Base-by-base conservation (phyloP, 345 rosid genomes). In the Linum usitatissimum region DNA sequence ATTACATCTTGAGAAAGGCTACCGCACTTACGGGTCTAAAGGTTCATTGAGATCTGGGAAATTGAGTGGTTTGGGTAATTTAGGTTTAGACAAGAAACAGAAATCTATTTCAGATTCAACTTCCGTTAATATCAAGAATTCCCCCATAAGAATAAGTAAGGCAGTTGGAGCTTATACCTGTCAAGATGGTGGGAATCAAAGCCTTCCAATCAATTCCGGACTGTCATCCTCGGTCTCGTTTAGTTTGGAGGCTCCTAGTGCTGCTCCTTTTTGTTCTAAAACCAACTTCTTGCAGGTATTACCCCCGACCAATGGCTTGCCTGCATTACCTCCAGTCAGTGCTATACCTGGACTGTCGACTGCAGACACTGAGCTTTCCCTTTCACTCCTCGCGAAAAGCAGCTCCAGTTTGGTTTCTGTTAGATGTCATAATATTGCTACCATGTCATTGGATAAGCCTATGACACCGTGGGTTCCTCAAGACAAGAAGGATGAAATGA, bases 291-390 rank as follows among this genome's bases (percentile, higher is more conserved):
- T n/a, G n/a, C n/a, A n/a, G n/a, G n/a, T n/a, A n/a, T n/a, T n/a
- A n/a, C 64, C 30, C 73, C 78, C 6, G 75, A 71, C 77, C 36
- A 58, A 65, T 70, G 19, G 48, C 4, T 55, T 60, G 23, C 57
- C 81, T 30, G 28, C 71, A 55, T 72, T 70, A 56, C 59, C 75
- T 57, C 65, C 71, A 0, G 62, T 63, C 12, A 72, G 55, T 45
- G 57, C 36, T 55, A 64, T 76, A 13, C 76, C 76, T 62, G 54
- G 73, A 57, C 60, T 78, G 53, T 61, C 83, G 10, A 55, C 71
- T 60, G 66, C 86, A 14, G 80, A 86, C 73, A 81, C 85, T 0
- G 84, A 86, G 63, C 87, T 83, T 63, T 81, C 83, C 49, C 93
- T 86, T 55, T 86, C 89, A 36, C 74, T 81, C 67, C 60, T 81